A percentile compares a stretch with the other conserved stretches of the same genome.
These are phyloP conservation scores for Salicornia ramosissima DNA, from an alignment of 148 eudicot genomes.

Conservation along the genomic window DNA sequence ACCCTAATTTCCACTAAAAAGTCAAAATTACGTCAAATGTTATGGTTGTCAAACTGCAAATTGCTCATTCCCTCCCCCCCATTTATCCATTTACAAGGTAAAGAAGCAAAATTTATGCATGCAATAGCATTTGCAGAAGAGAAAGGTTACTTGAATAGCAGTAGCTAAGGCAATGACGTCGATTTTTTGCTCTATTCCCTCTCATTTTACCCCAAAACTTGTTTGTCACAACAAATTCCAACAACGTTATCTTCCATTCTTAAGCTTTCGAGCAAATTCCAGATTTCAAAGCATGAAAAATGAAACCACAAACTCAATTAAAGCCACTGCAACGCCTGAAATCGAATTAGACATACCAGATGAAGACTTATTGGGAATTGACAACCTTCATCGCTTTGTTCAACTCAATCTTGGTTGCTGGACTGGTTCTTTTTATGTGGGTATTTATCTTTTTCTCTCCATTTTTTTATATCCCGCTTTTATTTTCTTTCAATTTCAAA, in stretches of 20 bases:
- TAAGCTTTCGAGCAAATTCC: neutral
- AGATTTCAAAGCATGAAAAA: constrained; percentile 17
- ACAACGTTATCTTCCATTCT: constrained; percentile 4
- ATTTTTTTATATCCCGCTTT: no score
- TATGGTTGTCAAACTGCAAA: no score
- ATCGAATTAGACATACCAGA: constrained; percentile 13
- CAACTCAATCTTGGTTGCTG: constrained; percentile 66
- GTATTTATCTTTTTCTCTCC: no score
- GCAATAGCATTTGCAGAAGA: no score
- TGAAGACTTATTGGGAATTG: constrained; percentile 50
- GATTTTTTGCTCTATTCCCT: constrained; percentile 30
- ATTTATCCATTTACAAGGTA: no score
- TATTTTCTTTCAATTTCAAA: neutral
- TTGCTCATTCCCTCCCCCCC: no score
- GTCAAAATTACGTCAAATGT: no score
- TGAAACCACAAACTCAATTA: constrained; percentile 10
- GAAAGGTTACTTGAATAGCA: no score
- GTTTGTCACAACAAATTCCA: constrained; percentile 11
- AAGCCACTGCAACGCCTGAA: constrained; percentile 19
- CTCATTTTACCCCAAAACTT: constrained; percentile 19
- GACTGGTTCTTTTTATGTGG: constrained; percentile 72
- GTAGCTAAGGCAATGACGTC: constrained; percentile 42
- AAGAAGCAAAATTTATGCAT: no score
- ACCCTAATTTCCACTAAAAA: no score
- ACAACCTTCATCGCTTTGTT: constrained; percentile 61